Evolutionary conservation across 2,329 filamentous ascomycete species (phyloP).

Genomic region (Tetracladium maxilliforme): DNA sequence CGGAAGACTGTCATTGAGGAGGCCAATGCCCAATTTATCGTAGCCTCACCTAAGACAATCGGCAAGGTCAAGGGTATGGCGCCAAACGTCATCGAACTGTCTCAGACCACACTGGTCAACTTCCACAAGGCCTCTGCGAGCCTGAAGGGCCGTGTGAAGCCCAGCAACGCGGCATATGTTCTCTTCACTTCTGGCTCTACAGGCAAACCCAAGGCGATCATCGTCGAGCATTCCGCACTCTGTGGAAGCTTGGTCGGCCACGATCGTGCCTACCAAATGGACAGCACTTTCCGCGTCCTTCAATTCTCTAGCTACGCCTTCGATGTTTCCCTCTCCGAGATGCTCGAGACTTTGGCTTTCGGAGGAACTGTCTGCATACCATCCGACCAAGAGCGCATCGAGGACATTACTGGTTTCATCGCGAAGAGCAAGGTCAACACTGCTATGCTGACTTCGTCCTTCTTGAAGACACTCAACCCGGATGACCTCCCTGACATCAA

Average conservation of each 20-base stretch:
- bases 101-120: conserved; percentile 12
- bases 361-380: conserved; percentile 24
- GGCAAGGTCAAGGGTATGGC: conserved; percentile 22
- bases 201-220: not conserved
- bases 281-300: no score
- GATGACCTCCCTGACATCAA: conserved; percentile 9
- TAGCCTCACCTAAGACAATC: conserved; percentile 26
- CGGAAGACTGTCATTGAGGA: conserved; percentile 11
- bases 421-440: conserved; percentile 9
- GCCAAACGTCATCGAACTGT: conserved; percentile 20
- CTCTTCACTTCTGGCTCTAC: not conserved
- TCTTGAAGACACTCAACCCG: conserved; percentile 10
- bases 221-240: conserved; percentile 1
- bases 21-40: conserved; percentile 25
- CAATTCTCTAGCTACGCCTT: conserved; percentile 18
- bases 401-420: conserved; percentile 18
- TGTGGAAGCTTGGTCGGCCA: conserved; percentile 3
- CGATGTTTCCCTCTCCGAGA: conserved; percentile 20
- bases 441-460: conserved; percentile 13
- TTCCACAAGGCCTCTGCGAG: no score
- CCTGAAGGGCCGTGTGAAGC: no score
- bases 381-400: conserved; percentile 19
- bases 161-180: conserved; percentile 4
- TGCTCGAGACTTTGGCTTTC: conserved; percentile 17
- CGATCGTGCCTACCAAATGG: no score